Conservation (phyloP, 2,329 filamentous ascomycete genomes). For the Volutella citrinella region DNA sequence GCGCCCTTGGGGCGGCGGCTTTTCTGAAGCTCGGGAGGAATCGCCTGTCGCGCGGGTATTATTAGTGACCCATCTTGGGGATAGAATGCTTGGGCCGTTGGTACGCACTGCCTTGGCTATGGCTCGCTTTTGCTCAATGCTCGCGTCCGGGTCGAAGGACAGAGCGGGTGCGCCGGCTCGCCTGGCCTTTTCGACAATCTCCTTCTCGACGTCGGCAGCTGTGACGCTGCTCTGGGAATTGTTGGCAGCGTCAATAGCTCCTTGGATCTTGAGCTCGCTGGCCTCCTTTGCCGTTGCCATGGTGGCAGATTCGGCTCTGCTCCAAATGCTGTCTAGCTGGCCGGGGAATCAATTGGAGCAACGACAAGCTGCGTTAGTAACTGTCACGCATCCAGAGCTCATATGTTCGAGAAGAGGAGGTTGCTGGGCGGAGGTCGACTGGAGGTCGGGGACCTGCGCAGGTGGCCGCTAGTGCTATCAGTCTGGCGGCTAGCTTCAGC, state of each 20-base stretch:
- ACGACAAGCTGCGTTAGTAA: conserved; percentile 11
- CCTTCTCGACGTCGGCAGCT: conserved; percentile 68
- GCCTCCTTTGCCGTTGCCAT: conserved; percentile 35
- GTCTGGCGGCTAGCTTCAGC: too few relatives aligned
- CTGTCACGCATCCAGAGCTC: conserved; percentile 18
- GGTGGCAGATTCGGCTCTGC: conserved; percentile 17
- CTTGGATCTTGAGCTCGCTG: conserved; percentile 76
- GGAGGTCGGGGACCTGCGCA: too few relatives aligned
- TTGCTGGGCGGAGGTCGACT: conserved; percentile 8
- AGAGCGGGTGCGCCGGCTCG: conserved; percentile 78
- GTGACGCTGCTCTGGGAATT: conserved; percentile 67
- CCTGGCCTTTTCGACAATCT: conserved; percentile 72
- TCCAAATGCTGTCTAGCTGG: conserved; percentile 9
- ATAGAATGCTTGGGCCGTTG: too few relatives aligned
- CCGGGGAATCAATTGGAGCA: conserved; percentile 19
- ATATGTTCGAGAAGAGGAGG: conserved; percentile 6
- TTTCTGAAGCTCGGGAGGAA: conserved; percentile 35
- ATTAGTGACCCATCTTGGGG: too few relatives aligned
- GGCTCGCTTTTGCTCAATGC: conserved; percentile 77
- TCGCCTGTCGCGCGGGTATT: conserved; percentile 26
- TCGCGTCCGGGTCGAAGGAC: conserved; percentile 83
- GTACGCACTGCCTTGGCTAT: conserved; percentile 71
- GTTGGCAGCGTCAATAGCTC: conserved; percentile 71
- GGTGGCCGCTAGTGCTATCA: too few relatives aligned
- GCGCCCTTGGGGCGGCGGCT: conserved; percentile 52